Evolutionary conservation across 2,329 filamentous ascomycete species (phyloP), one percentile per base, ranked within the genome.

Genomic region (Cladophialophora exuberans): DNA sequence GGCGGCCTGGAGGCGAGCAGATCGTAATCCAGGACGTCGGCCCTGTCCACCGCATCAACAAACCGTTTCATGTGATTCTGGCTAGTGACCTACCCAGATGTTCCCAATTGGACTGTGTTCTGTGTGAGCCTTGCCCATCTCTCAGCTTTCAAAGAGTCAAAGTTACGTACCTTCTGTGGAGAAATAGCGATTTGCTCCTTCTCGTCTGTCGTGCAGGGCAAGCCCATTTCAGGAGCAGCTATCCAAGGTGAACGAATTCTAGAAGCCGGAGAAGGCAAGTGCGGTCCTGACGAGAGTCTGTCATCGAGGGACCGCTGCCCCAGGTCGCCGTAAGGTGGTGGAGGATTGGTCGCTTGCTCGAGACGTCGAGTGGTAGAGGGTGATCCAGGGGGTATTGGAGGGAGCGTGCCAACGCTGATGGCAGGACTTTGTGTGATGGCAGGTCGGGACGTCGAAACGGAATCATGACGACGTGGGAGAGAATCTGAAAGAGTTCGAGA

Each of bases 11-110:
- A 9, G 3, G 6, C 2, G 44, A 48, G 31, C 44, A 48, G 20
- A 48, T 33, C 18, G 44, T 22, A n/a, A 48, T 22, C 44, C 44
- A 48, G 18, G 28, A 35, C 6, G n/a, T 25, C 9, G 44, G 44
- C 4, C 44, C 44, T 48, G 44, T n/a, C 26, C 10, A 31, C 11
- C 6, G 23, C 25, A 6, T n/a, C 17, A 46, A 46, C 2, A 13
- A 11, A 35, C 20, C 4, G 26, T n/a, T n/a, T n/a, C 11, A 18
- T 17, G 17, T 9, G 10, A 44, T 11, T 39, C 15, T 17, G 35
- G 23, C 5, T 7, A 20, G 10, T 9, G 9, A 25, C 43, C 18
- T 7, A 46, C 43, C 43, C 11, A 31, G 13, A 15, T 46, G 43
- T 22, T 46, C 43, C 43, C 43, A 46, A n/a, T 44, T 44, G 41